Percentiles rank a stretch among this genome's conserved stretches.
phyloP scores from a whole-genome alignment of 2,329 filamentous ascomycete species.

The Elsinoe necatrix region DNA sequence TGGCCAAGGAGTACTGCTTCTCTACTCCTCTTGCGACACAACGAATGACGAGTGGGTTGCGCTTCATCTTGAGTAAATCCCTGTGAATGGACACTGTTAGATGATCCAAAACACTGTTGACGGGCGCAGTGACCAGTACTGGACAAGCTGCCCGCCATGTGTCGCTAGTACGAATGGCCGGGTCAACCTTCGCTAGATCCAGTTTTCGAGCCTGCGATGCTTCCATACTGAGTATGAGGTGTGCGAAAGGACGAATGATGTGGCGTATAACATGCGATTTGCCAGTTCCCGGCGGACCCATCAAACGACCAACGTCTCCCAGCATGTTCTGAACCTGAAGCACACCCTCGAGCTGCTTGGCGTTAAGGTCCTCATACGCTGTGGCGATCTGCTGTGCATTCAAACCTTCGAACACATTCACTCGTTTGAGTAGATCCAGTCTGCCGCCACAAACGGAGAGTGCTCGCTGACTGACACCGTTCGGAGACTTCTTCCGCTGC shows the following conservation, averaged over 20 bases:
- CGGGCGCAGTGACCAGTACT: background rate
- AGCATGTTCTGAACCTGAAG: background rate
- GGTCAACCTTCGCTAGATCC: background rate
- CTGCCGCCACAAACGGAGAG: background rate
- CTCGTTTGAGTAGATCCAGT: background rate
- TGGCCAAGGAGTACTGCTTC: background rate
- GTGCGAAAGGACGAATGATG: background rate
- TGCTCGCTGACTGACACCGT: background rate
- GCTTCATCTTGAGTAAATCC: background rate
- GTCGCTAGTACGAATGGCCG: background rate
- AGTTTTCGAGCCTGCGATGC: background rate
- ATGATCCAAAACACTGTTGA: constrained; percentile 6
- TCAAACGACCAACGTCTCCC: background rate
- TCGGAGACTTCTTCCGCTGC: background rate
- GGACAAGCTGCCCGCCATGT: background rate
- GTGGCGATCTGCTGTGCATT: background rate
- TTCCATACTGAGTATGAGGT: background rate
- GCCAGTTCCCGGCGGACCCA: background rate
- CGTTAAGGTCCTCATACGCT: background rate
- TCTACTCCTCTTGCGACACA: background rate
- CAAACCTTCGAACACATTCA: background rate
- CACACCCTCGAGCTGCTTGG: background rate
- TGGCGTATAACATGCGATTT: background rate
- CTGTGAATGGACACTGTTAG: background rate
- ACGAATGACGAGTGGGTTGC: background rate